Evolutionary conservation across 768 basidiomycete species (phyloP).

Genomic region (Stropharia rugosoannulata): DNA sequence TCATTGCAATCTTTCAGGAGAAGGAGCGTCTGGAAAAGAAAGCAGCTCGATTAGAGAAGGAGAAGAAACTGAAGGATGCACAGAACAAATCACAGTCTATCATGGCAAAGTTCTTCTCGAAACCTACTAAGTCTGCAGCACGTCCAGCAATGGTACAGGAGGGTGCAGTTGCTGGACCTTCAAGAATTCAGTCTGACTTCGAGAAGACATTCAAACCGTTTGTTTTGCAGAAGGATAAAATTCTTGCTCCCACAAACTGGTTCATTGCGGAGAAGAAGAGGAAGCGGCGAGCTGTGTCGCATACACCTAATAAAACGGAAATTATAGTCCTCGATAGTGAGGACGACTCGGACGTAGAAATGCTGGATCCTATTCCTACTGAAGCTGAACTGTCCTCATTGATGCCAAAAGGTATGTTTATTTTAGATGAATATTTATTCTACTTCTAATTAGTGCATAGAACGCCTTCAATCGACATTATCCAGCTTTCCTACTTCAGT

Average conservation of each 20-base stretch:
- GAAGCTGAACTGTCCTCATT: conserved; percentile 29
- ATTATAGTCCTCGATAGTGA: conserved; percentile 65
- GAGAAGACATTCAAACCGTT: conserved; percentile 79
- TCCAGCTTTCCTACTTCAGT: conserved; percentile 30
- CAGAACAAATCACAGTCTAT: conserved; percentile 72
- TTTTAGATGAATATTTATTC: not conserved
- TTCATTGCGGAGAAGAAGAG: conserved; percentile 42
- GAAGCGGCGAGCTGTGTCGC: conserved; percentile 16
- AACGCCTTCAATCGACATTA: conserved; percentile 37
- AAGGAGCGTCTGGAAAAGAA: conserved; percentile 70
- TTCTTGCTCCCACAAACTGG: conserved; percentile 72
- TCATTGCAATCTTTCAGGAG: conserved; percentile 42
- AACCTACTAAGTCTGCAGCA: conserved; percentile 41
- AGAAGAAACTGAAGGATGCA: conserved; percentile 68
- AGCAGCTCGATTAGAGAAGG: conserved; percentile 65
- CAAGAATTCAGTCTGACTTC: conserved; percentile 58
- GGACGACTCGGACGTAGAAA: conserved; percentile 27
- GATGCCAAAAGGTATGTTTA: conserved; percentile 39
- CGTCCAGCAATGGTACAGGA: conserved; percentile 22
- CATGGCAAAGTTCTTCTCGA: conserved; percentile 79
- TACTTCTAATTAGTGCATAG: conserved; percentile 21
- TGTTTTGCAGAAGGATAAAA: conserved; percentile 69
- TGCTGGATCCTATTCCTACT: conserved; percentile 19
- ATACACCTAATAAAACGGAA: conserved; percentile 30
- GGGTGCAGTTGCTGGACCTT: conserved; percentile 34